These are phyloP conservation scores for Penicillium nordicum DNA, from an alignment of 2,329 filamentous ascomycete species.

Conservation along the genomic window DNA sequence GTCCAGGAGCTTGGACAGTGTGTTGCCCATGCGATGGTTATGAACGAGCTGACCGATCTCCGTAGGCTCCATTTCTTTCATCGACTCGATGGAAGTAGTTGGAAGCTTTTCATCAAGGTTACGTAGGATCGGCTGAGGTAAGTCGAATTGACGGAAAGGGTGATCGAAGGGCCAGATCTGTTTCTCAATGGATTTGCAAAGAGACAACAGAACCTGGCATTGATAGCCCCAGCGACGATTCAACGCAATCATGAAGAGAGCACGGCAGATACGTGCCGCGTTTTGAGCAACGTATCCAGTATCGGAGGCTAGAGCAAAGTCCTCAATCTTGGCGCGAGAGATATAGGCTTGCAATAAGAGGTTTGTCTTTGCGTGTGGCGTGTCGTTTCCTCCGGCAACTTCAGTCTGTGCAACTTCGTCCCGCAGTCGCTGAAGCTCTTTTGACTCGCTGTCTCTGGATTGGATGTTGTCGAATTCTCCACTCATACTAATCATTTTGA, in stretches of 20 bases:
- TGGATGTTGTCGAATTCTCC: constrained; percentile 98
- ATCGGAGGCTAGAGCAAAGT: constrained; percentile 90
- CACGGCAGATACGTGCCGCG: constrained; percentile 86
- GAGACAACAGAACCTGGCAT: constrained; percentile 81
- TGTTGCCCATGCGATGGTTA: constrained; percentile 81
- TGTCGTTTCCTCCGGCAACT: constrained; percentile 64
- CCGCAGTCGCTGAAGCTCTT: constrained; percentile 74
- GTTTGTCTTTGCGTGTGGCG: constrained; percentile 87
- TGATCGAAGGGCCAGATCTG: constrained; percentile 94
- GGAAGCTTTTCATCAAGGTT: constrained; percentile 79
- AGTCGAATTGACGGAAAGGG: constrained; percentile 89
- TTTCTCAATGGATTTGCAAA: constrained; percentile 97
- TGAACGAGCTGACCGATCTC: constrained; percentile 91
- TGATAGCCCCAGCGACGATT: constrained; percentile 95
- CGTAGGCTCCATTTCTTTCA: constrained; percentile 88
- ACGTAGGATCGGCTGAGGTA: constrained; percentile 76
- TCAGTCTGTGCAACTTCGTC: constrained; percentile 72
- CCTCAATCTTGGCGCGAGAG: constrained; percentile 78
- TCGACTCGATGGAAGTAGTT: constrained; percentile 69
- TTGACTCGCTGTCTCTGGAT: constrained; percentile 81
- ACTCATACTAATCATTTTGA: constrained; percentile 96
- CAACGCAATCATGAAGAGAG: constrained; percentile 94
- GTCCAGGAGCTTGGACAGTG: constrained; percentile 74
- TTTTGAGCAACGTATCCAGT: constrained; percentile 95
- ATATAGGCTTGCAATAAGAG: constrained; percentile 93